phyloP scores from a whole-genome alignment of 148 eudicot genomes.

The Nyssa sinensis region DNA sequence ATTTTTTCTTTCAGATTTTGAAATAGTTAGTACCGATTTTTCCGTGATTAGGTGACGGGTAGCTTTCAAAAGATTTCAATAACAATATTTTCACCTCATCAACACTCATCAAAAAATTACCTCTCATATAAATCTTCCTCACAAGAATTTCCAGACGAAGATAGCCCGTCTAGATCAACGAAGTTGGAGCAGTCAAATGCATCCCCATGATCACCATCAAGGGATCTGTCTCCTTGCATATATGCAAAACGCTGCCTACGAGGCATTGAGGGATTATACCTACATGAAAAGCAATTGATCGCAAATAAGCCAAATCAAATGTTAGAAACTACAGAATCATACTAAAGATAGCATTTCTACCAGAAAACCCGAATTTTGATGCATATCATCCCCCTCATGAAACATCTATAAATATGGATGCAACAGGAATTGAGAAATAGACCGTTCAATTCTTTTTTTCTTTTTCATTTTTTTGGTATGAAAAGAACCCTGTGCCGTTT shows the following conservation, averaged over 20 bases:
- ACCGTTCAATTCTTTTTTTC: too few species aligned
- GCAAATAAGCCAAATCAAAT: neutral
- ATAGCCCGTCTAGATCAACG: slow-evolving; percentile 86
- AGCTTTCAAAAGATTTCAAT: neutral
- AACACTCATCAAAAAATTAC: slow-evolving; percentile 33
- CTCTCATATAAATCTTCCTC: slow-evolving; percentile 77
- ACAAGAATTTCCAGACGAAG: slow-evolving; percentile 83
- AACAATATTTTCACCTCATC: neutral
- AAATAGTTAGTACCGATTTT: neutral
- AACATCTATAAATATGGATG: slow-evolving; percentile 1
- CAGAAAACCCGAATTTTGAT: slow-evolving; percentile 5
- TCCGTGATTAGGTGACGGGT: neutral
- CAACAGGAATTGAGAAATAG: too few species aligned
- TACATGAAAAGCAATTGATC: slow-evolving; percentile 20
- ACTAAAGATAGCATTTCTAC: neutral
- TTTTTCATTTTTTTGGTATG: too few species aligned
- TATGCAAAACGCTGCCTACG: slow-evolving; percentile 58
- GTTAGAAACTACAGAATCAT: neutral
- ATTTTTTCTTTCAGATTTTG: neutral
- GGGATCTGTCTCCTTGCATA: slow-evolving; percentile 50
- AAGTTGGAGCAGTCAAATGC: slow-evolving; percentile 78
- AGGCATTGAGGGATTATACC: slow-evolving; percentile 49
- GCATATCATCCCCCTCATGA: neutral
- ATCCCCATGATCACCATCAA: slow-evolving; percentile 54
- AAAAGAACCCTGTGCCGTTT: too few species aligned